These are phyloP conservation scores for Reutealis trisperma DNA, from an alignment of 345 rosid species.

Conservation along the genomic window DNA sequence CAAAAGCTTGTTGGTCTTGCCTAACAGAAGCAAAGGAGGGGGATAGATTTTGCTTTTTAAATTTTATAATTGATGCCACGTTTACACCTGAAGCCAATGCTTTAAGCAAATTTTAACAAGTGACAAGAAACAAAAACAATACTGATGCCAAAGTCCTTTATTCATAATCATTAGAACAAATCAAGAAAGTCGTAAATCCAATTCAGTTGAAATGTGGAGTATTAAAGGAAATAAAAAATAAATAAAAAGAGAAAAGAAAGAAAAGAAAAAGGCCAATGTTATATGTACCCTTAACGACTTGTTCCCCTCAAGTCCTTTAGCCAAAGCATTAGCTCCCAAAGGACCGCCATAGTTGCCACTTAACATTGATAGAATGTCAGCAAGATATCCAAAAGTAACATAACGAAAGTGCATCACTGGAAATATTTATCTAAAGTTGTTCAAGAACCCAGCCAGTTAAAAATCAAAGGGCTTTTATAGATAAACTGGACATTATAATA, in stretches of 20 bases:
- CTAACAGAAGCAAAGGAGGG: too few species aligned
- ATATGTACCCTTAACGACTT: constrained; percentile 69
- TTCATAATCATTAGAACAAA: neutral
- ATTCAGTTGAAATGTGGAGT: neutral
- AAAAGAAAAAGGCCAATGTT: constrained; percentile 13
- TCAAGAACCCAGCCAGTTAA: constrained; percentile 14
- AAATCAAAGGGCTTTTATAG: neutral
- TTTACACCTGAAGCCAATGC: too few species aligned
- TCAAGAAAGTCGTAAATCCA: neutral
- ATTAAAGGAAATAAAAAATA: neutral
- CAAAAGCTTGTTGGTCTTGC: too few species aligned
- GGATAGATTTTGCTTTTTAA: too few species aligned
- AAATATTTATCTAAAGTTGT: constrained; percentile 19
- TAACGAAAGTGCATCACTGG: constrained; percentile 13
- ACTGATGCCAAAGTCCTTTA: neutral
- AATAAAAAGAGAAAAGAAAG: constrained; percentile 1
- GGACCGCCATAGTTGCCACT: constrained; percentile 99
- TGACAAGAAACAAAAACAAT: too few species aligned
- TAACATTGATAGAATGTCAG: constrained; percentile 35
- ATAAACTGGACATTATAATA: neutral
- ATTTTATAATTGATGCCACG: too few species aligned
- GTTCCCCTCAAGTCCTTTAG: constrained; percentile 91
- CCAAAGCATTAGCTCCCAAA: constrained; percentile 90
- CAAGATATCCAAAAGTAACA: constrained; percentile 20
- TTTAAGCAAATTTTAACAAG: too few species aligned